Conservation (phyloP, 1,284 basidiomycete genomes). For the Porogramme epimiltina region DNA sequence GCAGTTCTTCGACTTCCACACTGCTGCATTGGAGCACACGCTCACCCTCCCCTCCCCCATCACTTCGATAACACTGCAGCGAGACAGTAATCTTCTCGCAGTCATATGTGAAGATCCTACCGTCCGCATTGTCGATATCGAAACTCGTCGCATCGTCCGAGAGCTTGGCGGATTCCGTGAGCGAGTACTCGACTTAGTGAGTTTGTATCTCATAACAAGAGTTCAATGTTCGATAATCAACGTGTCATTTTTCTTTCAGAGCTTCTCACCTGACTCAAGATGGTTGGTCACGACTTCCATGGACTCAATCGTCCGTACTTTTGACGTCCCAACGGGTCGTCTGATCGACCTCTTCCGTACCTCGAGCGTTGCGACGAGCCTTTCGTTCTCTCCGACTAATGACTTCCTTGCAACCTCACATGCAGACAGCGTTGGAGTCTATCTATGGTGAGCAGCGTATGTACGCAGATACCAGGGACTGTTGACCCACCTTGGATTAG, state of each 20-base stretch:
- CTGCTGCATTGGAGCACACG: slow-evolving; percentile 71
- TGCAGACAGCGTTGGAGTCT: slow-evolving; percentile 92
- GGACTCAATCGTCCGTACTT: slow-evolving; percentile 93
- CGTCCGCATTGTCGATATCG: slow-evolving; percentile 89
- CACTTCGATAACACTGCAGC: slow-evolving; percentile 77
- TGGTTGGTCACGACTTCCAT: slow-evolving; percentile 91
- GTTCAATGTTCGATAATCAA: neutral
- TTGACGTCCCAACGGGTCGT: slow-evolving; percentile 91
- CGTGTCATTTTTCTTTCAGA: slow-evolving; percentile 42
- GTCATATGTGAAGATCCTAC: slow-evolving; percentile 84
- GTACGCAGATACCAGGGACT: neutral
- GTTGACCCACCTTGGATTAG: slow-evolving; percentile 36
- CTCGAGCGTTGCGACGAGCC: slow-evolving; percentile 85
- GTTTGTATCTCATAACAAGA: slow-evolving; percentile 25
- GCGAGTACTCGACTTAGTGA: slow-evolving; percentile 81
- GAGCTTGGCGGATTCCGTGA: slow-evolving; percentile 84
- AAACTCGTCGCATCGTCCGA: slow-evolving; percentile 86
- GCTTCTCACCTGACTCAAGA: slow-evolving; percentile 91
- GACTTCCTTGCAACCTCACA: slow-evolving; percentile 97
- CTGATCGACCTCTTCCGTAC: slow-evolving; percentile 94
- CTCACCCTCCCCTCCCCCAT: slow-evolving; percentile 70
- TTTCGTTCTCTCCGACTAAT: slow-evolving; percentile 92
- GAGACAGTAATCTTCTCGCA: slow-evolving; percentile 87
- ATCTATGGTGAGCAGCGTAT: slow-evolving; percentile 71
- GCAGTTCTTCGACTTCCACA: slow-evolving; percentile 97